phyloP scores from a whole-genome alignment of 768 basidiomycete species.

The Lanmaoa pseudosensibilis region DNA sequence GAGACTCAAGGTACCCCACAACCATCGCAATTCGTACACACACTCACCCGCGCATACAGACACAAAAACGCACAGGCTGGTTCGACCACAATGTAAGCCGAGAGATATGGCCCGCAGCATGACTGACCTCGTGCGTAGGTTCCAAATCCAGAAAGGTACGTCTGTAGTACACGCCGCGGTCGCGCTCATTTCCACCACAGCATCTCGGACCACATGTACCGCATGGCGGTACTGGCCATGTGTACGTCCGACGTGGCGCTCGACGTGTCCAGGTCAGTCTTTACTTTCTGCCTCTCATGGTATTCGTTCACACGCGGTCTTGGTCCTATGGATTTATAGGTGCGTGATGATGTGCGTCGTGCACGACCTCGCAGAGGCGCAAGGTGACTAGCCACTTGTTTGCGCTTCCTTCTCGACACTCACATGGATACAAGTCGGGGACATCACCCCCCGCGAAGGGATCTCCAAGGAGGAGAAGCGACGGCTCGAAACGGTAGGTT shows the following conservation, averaged over 20 bases:
- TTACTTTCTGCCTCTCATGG: background rate
- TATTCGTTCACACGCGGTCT: too few species aligned
- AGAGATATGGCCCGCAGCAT: background rate
- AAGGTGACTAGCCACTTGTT: slow-evolving; percentile 46
- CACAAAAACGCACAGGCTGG: slow-evolving; percentile 96
- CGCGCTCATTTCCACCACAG: slow-evolving; percentile 36
- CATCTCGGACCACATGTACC: slow-evolving; percentile 96
- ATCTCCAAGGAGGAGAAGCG: slow-evolving; percentile 81
- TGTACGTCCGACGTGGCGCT: slow-evolving; percentile 73
- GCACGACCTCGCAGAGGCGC: slow-evolving; percentile 95
- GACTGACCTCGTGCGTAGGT: slow-evolving; percentile 48
- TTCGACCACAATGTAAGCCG: slow-evolving; percentile 59
- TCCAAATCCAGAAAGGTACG: slow-evolving; percentile 78
- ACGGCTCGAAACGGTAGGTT: slow-evolving; percentile 64
- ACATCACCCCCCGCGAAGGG: slow-evolving; percentile 88
- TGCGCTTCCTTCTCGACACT: too few species aligned
- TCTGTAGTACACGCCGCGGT: background rate
- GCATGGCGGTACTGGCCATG: slow-evolving; percentile 95
- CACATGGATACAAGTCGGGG: slow-evolving; percentile 65
- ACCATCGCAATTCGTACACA: background rate
- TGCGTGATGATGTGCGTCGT: slow-evolving; percentile 89
- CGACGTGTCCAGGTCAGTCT: slow-evolving; percentile 67
- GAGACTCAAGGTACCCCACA: slow-evolving; percentile 71
- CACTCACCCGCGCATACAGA: slow-evolving; percentile 46
- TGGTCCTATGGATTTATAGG: slow-evolving; percentile 35